phyloP scores from a whole-genome alignment of 306 rosid genomes.

The Psophocarpus tetragonolobus region DNA sequence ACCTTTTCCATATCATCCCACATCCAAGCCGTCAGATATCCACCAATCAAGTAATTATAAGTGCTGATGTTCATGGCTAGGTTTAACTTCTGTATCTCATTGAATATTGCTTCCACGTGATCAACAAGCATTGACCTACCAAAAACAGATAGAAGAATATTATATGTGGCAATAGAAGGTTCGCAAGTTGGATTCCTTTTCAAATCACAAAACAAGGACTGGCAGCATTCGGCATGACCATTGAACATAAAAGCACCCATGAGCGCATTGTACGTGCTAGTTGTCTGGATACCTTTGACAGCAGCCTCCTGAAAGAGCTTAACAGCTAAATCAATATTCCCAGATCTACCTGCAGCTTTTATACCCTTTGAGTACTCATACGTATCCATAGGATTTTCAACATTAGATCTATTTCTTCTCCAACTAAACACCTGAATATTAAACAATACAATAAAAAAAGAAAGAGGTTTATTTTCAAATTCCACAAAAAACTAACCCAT shows the following conservation, averaged over 20 bases:
- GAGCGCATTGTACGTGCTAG: constrained; percentile 69
- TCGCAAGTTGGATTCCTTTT: constrained; percentile 50
- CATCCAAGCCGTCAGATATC: constrained; percentile 77
- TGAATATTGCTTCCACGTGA: constrained; percentile 65
- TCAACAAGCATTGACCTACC: constrained; percentile 70
- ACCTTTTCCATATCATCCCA: constrained; percentile 76
- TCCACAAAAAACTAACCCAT: neutral
- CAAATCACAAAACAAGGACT: constrained; percentile 58
- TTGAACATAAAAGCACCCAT: constrained; percentile 74
- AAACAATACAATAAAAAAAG: neutral
- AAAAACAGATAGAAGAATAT: constrained; percentile 51
- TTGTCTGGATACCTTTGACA: constrained; percentile 47
- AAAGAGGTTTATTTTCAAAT: neutral
- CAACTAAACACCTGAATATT: constrained; percentile 65
- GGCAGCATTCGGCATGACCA: constrained; percentile 57
- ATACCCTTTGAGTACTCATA: constrained; percentile 71
- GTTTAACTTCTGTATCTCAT: constrained; percentile 45
- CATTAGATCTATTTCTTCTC: constrained; percentile 47
- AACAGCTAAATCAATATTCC: constrained; percentile 56
- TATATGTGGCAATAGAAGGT: constrained; percentile 54
- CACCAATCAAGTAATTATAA: constrained; percentile 69
- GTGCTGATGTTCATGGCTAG: constrained; percentile 53
- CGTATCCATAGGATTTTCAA: constrained; percentile 37
- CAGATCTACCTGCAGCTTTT: constrained; percentile 57
- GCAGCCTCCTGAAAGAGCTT: constrained; percentile 67